These are phyloP conservation scores for Camellia lanceoleosa DNA, from an alignment of 148 eudicot species.

Conservation along the genomic window DNA sequence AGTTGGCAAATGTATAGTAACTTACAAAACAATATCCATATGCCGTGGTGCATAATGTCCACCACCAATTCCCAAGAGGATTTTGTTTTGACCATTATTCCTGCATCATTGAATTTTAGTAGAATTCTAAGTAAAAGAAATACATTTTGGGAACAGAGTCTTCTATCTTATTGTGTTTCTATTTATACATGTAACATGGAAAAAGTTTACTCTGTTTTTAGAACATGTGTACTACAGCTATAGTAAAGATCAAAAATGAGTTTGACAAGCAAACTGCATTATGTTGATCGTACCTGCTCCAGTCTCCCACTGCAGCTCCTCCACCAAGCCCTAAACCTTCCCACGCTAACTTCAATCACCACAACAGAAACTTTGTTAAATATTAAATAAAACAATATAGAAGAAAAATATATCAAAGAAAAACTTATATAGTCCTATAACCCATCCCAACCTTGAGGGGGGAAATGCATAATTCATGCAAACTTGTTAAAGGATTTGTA, in stretches of 20 bases:
- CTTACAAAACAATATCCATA: constrained; percentile 77
- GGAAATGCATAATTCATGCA: not conserved
- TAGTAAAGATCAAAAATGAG: too few species aligned
- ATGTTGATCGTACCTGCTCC: constrained; percentile 58
- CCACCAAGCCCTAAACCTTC: constrained; percentile 59
- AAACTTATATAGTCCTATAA: not conserved
- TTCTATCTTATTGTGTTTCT: not conserved
- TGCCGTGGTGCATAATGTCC: constrained; percentile 93
- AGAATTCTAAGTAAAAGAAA: not conserved
- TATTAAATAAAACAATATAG: not conserved
- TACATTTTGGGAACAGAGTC: not conserved
- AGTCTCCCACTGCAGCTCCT: constrained; percentile 37
- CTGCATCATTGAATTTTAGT: constrained; percentile 31
- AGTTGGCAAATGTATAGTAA: not conserved
- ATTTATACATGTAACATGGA: too few species aligned
- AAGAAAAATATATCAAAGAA: not conserved
- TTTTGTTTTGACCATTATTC: constrained; percentile 45
- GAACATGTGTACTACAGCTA: not conserved
- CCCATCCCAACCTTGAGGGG: not conserved
- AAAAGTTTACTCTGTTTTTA: not conserved
- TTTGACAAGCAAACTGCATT: not conserved
- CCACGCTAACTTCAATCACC: constrained; percentile 64
- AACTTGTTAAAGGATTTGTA: not conserved
- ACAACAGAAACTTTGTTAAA: constrained; percentile 14
- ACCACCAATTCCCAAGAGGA: constrained; percentile 84